phyloP scores from a whole-genome alignment of 768 basidiomycete species.

The Panaeolus papilionaceus region DNA sequence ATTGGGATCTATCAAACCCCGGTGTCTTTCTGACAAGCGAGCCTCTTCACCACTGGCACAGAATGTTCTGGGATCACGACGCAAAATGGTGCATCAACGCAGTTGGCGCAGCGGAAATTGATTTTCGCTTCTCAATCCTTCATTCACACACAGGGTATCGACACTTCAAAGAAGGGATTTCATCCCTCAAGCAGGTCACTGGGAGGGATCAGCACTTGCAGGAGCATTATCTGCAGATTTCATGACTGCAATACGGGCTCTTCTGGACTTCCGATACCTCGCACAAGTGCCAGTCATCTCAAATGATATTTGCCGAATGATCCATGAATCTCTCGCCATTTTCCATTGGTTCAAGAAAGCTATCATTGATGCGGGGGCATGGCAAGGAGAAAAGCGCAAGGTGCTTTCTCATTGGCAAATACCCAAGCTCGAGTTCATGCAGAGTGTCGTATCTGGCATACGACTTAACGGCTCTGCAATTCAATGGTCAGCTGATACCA shows the following conservation, averaged over 20 bases:
- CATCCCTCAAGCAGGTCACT: too few species aligned
- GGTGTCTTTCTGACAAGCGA: conserved; percentile 37
- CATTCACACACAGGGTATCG: too few species aligned
- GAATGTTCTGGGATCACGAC: conserved; percentile 41
- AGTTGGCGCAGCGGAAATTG: too few species aligned
- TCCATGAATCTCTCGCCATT: conserved; percentile 26
- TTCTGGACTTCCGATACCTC: conserved; percentile 40
- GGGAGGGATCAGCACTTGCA: conserved; percentile 23
- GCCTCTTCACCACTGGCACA: conserved; percentile 39
- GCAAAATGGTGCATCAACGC: conserved; percentile 36
- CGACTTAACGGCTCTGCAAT: conserved; percentile 31
- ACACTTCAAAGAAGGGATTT: too few species aligned
- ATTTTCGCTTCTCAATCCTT: too few species aligned
- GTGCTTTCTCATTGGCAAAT: conserved; percentile 41
- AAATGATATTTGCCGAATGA: conserved; percentile 20
- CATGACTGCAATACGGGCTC: conserved; percentile 34
- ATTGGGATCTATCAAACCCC: conserved; percentile 37
- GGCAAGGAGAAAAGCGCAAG: conserved; percentile 24
- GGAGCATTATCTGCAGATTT: conserved; percentile 33
- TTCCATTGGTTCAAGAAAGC: conserved; percentile 40
- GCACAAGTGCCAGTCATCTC: conserved; percentile 34
- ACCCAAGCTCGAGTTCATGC: conserved; percentile 45
- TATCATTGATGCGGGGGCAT: conserved; percentile 32
- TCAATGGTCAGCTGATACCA: conserved; percentile 40
- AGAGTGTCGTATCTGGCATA: conserved; percentile 34